A percentile compares a stretch with the other conserved stretches of the same genome.
phyloP scores from a whole-genome alignment of 768 basidiomycete genomes.

The Gymnopilus dilepis region DNA sequence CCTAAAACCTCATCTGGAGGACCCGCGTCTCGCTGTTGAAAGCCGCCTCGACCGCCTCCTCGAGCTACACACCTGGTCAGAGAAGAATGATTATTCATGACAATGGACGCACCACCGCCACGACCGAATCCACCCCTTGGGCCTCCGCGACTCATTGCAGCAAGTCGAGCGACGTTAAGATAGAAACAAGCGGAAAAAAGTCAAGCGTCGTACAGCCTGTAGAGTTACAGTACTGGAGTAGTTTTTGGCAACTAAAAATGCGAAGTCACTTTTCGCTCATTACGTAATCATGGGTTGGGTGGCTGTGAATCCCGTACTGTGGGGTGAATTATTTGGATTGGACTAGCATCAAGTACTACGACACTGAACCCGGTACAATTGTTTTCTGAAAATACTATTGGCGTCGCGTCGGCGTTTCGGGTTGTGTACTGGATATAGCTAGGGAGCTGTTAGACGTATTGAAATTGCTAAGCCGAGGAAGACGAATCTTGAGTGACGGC shows the following conservation, averaged over 20 bases:
- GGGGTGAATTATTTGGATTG: too few species aligned
- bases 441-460: constrained; percentile 20
- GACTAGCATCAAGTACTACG: not conserved
- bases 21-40: constrained; percentile 72
- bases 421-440: constrained; percentile 18
- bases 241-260: not conserved
- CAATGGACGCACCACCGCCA: constrained; percentile 47
- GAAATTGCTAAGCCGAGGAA: constrained; percentile 50
- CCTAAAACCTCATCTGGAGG: constrained; percentile 84
- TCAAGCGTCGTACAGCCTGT: not conserved
- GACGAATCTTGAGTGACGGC: constrained; percentile 60
- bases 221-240: too few species aligned
- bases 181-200: not conserved
- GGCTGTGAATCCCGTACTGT: too few species aligned
- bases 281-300: not conserved
- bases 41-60: constrained; percentile 73
- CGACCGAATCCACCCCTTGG: constrained; percentile 60
- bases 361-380: not conserved
- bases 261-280: not conserved
- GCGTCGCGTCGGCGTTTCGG: constrained; percentile 27
- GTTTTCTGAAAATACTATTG: not conserved
- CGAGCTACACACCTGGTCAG: constrained; percentile 41
- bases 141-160: constrained; percentile 47
- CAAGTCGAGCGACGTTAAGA: not conserved
- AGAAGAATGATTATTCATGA: constrained; percentile 3